Evolutionary conservation across 495 filamentous ascomycete genomes (phyloP).

Genomic region (Pyrenula massariospora): DNA sequence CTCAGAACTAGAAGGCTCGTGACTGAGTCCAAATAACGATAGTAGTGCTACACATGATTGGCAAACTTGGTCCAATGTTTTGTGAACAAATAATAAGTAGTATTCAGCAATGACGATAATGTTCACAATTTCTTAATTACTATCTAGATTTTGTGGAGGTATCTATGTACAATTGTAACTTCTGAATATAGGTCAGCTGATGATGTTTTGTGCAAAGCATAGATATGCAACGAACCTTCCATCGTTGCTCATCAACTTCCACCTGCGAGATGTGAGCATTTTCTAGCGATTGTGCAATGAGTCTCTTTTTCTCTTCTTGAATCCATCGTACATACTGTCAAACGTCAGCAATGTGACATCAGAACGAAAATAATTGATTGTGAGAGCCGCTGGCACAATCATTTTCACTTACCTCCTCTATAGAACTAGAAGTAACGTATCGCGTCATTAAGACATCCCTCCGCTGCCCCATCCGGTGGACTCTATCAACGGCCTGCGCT

Average conservation of each 20-base stretch:
- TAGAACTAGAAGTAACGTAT: slow-evolving; percentile 79
- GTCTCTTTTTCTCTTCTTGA: slow-evolving; percentile 7
- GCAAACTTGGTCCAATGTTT: too few relatives aligned
- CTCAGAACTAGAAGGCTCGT: too few relatives aligned
- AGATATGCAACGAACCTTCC: not conserved
- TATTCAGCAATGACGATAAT: too few relatives aligned
- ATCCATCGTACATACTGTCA: slow-evolving; percentile 8
- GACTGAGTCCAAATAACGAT: too few relatives aligned
- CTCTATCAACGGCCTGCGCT: slow-evolving; percentile 85
- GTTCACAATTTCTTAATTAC: too few relatives aligned
- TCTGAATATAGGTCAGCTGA: too few relatives aligned
- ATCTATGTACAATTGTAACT: not conserved
- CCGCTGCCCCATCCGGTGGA: slow-evolving; percentile 87
- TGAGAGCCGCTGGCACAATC: not conserved
- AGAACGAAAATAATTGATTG: slow-evolving; percentile 1
- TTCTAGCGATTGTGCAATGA: slow-evolving; percentile 5
- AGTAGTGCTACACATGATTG: too few relatives aligned
- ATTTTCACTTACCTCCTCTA: slow-evolving; percentile 43
- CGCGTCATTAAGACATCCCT: slow-evolving; percentile 67
- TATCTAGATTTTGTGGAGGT: too few relatives aligned
- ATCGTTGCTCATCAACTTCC: slow-evolving; percentile 2
- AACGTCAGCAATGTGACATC: not conserved
- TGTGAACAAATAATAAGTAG: too few relatives aligned
- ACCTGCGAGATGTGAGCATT: not conserved
- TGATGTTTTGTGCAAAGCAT: too few relatives aligned